Conservation (phyloP, 768 basidiomycete genomes). For the Boletus edulis region DNA sequence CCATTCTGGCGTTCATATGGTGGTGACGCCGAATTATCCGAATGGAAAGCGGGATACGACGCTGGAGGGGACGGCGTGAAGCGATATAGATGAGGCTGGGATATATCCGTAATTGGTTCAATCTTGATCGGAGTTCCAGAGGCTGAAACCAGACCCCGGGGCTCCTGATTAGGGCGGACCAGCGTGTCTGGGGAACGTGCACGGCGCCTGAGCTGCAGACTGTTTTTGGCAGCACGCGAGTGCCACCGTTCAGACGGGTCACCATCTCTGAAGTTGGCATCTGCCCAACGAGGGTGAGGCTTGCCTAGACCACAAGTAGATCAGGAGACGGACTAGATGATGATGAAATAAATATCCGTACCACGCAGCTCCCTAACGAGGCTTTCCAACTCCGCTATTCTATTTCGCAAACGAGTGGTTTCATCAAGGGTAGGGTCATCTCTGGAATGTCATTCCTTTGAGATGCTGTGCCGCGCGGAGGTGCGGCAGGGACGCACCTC, state of each 20-base stretch:
- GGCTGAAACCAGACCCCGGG: conserved; percentile 40
- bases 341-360: conserved; percentile 30
- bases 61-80: conserved; percentile 63
- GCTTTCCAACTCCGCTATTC: conserved; percentile 92
- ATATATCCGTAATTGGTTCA: conserved; percentile 51
- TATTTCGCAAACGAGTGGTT: conserved; percentile 76
- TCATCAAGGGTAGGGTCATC: conserved; percentile 90
- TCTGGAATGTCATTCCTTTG: conserved; percentile 36
- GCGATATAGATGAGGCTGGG: conserved; percentile 58
- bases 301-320: conserved; percentile 50
- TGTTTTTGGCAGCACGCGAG: conserved; percentile 73
- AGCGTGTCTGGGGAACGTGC: conserved; percentile 36
- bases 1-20: conserved; percentile 34
- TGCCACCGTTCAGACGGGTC: conserved; percentile 87
- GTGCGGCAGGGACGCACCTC: conserved; percentile 42
- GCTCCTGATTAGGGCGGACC: conserved; percentile 33
- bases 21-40: conserved; percentile 39
- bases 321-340: conserved; percentile 5
- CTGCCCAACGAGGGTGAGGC: conserved; percentile 86
- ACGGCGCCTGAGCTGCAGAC: conserved; percentile 43
- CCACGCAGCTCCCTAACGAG: conserved; percentile 86
- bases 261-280: conserved; percentile 72
- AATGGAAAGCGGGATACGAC: conserved; percentile 52
- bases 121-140: conserved; percentile 67
- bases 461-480: neutral